These are phyloP conservation scores for Camelina laxa DNA, from an alignment of 345 rosid species.

Conservation along the genomic window DNA sequence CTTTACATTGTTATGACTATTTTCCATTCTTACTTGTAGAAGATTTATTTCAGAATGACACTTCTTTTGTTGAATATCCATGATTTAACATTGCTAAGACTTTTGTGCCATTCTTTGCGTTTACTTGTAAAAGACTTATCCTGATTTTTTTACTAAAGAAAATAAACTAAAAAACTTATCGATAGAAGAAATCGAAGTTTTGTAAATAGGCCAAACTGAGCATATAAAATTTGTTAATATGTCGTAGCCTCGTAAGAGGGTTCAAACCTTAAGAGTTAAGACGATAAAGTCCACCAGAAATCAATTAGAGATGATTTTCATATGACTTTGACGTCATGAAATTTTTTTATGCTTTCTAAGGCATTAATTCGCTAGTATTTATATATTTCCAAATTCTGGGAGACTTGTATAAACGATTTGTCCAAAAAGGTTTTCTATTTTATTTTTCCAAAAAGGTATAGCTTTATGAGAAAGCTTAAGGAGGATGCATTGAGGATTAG, in stretches of 20 bases:
- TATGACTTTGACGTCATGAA: not conserved
- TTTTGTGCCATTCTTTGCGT: too few relatives aligned
- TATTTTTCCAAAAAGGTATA: not conserved
- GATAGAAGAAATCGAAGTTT: not conserved
- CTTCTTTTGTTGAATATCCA: not conserved
- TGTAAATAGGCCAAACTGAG: not conserved
- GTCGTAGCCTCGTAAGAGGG: not conserved
- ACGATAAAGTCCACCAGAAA: not conserved
- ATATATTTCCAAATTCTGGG: not conserved
- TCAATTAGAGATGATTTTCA: not conserved
- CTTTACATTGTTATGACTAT: too few relatives aligned
- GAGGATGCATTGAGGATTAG: conserved; percentile 34
- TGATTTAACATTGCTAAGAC: too few relatives aligned
- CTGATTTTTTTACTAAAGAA: too few relatives aligned
- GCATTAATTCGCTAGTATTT: not conserved
- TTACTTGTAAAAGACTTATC: too few relatives aligned
- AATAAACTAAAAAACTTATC: too few relatives aligned
- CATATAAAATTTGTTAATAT: not conserved
- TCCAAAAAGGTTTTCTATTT: not conserved
- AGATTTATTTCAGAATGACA: not conserved
- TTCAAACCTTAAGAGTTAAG: not conserved
- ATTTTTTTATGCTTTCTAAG: not conserved
- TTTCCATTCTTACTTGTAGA: not conserved
- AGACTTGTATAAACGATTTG: not conserved
- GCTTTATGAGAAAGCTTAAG: conserved; percentile 34